Conservation (phyloP, 75 land plant genomes). For the Isoetes taiwanensis region DNA sequence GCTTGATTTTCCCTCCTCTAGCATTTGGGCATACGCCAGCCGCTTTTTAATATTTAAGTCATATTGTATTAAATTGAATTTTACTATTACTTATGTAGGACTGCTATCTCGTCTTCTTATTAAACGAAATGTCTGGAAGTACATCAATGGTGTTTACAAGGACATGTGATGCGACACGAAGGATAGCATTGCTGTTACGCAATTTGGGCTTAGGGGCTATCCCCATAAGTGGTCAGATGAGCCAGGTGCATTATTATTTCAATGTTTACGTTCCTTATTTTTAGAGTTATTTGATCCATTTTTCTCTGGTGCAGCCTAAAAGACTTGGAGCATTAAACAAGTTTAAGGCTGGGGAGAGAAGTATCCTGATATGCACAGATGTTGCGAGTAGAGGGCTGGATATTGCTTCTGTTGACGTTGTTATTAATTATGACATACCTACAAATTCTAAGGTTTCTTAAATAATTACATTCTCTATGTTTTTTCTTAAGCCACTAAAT, state of each 20-base stretch:
- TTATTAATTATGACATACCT: conserved; percentile 87
- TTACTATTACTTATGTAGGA: too few species aligned
- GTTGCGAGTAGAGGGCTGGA: conserved; percentile 98
- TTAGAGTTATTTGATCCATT: neutral
- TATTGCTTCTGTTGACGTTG: conserved; percentile 89
- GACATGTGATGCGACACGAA: conserved; percentile 73
- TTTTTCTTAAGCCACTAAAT: neutral
- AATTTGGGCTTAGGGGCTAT: conserved; percentile 78
- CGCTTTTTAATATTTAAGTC: too few species aligned
- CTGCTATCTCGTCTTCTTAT: conserved; percentile 68
- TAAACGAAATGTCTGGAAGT: conserved; percentile 56
- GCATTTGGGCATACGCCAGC: too few species aligned
- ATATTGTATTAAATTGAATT: too few species aligned
- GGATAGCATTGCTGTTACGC: conserved; percentile 58
- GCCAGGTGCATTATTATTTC: conserved; percentile 35
- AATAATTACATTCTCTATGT: neutral
- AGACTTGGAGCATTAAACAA: conserved; percentile 66
- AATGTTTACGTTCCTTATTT: neutral
- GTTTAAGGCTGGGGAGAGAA: conserved; percentile 87
- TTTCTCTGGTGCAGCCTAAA: conserved; percentile 37
- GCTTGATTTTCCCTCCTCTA: too few species aligned
- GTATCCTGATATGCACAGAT: conserved; percentile 82
- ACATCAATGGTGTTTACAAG: conserved; percentile 90
- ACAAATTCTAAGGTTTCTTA: conserved; percentile 59
- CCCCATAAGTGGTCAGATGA: conserved; percentile 93